Evolutionary conservation across 2,329 filamentous ascomycete genomes (phyloP), one percentile per base, ranked within the genome.

Genomic region (Talaromyces albobiverticillius): DNA sequence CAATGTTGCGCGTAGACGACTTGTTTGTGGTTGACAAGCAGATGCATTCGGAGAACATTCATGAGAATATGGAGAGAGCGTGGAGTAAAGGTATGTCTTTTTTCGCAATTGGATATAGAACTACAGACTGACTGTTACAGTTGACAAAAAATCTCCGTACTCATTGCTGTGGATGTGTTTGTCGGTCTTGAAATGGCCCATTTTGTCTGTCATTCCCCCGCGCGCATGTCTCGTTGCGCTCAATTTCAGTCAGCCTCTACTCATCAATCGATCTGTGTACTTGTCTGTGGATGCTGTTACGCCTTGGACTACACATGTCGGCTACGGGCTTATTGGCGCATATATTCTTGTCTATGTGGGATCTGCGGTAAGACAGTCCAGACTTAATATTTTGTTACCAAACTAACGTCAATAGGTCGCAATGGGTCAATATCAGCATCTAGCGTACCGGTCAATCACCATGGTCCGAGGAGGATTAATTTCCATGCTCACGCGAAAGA

Each of bases 401-500:
- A 11, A 13, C 42, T 55, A 14, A 54, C 10, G 3, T 18, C 5
- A 16, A 3, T 46, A 74, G 72, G 50, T 74, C 11, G 64, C 67
- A 8, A 74, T 71, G 61, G 70, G 68, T 7, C 68, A 70, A 36
- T 74, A 74, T 46, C 67, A 74, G 42, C 74, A 78, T 60, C 61
- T 69, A 11, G 69, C 72, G 0, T 73, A 76, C 56, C 73, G 75
- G 5, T 63, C 66, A 10, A 71, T 75, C 23, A 75, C 73, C 9
- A 73, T 76, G 67, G 63, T 76, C 8, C 65, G 76, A 32, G 73
- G 73, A 9, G 70, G 66, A 0, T 60, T 79, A 7, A 66, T 78
- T n/a, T 75, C 77, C 0, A 66, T 82, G 59, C 74, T 84, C 2
- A 83, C 79, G 59, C 71, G 73, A n/a, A 74, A 73, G 54, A 67